Evolutionary conservation across 306 rosid genomes (phyloP).

Genomic region (Cucumis cinereus): DNA sequence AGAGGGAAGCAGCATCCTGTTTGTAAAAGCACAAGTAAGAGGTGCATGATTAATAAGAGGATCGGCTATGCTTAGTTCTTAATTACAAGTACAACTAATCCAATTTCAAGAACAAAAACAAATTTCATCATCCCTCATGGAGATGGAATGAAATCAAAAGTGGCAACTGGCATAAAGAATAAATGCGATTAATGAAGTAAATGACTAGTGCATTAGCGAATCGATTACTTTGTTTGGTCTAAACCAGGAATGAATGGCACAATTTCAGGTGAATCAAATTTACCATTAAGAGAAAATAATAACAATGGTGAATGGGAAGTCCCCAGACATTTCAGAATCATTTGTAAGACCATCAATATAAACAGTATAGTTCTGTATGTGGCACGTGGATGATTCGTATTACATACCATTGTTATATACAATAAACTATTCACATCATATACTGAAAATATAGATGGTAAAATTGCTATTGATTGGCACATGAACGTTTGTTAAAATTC

Average conservation of each 20-base stretch:
- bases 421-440: neutral
- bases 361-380: neutral
- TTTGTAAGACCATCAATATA: neutral
- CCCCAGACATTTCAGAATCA: neutral
- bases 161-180: neutral
- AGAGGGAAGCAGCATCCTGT: conserved; percentile 91
- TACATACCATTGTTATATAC: neutral
- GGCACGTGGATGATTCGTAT: neutral
- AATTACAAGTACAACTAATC: neutral
- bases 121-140: neutral
- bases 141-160: neutral
- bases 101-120: neutral
- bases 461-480: neutral
- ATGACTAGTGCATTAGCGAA: neutral
- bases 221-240: neutral
- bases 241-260: neutral
- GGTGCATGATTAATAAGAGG: neutral
- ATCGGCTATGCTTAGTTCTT: neutral
- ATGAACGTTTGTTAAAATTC: neutral
- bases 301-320: neutral
- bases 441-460: neutral
- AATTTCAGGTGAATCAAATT: neutral
- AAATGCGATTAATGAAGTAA: neutral
- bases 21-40: neutral
- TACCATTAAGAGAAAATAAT: neutral